Evolutionary conservation across 306 rosid genomes (phyloP).

Genomic region (Malus sieversii): DNA sequence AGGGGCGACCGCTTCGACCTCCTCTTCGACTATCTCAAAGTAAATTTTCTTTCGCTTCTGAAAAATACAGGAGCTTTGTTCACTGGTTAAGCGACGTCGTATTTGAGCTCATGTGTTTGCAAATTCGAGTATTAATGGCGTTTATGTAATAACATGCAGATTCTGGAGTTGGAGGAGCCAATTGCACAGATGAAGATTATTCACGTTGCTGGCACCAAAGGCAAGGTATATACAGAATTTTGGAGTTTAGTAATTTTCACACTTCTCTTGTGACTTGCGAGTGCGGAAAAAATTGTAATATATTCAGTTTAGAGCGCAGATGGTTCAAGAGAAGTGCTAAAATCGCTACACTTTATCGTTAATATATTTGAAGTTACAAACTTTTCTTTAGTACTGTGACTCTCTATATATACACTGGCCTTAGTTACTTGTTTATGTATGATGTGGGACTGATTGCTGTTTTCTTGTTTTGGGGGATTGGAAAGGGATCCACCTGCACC

Average conservation of each 20-base stretch:
- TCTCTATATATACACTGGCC: background rate
- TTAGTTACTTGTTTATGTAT: constrained; percentile 1
- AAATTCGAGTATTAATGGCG: background rate
- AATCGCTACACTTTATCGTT: background rate
- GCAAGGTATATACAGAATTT: constrained; percentile 52
- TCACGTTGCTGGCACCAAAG: constrained; percentile 97
- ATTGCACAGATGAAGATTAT: constrained; percentile 75
- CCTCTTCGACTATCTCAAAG: constrained; percentile 63
- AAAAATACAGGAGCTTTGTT: background rate
- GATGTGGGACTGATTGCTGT: constrained; percentile 14
- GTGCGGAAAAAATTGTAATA: background rate
- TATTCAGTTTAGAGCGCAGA: background rate
- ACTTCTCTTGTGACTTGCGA: no score
- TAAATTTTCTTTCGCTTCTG: background rate
- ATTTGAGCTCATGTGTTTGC: background rate
- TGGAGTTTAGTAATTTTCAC: no score
- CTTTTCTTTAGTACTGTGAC: background rate
- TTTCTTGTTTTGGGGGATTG: constrained; percentile 13
- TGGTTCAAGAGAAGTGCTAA: background rate
- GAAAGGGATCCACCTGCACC: constrained; percentile 91
- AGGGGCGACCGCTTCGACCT: constrained; percentile 63
- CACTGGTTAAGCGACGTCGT: background rate
- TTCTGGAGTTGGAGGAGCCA: constrained; percentile 80
- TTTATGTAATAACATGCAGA: constrained; percentile 23
- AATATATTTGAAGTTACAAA: background rate